A percentile compares a stretch with the other conserved stretches of the same genome.
These are phyloP conservation scores for Ganoderma multipileum DNA, from an alignment of 1,284 basidiomycete genomes.

Conservation along the genomic window DNA sequence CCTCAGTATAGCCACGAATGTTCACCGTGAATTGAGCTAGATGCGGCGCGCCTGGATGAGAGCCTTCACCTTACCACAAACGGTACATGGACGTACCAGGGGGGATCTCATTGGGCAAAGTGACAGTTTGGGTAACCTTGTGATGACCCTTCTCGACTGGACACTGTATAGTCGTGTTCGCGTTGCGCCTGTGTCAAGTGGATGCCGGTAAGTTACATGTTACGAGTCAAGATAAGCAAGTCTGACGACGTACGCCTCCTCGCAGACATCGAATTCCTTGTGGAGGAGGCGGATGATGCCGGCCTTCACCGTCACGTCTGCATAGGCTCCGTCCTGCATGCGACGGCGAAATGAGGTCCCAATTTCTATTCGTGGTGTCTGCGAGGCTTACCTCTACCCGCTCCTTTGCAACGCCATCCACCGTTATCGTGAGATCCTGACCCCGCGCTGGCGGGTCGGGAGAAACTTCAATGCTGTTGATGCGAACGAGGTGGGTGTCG, in stretches of 20 bases:
- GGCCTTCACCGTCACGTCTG: constrained; percentile 87
- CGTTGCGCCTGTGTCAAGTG: constrained; percentile 56
- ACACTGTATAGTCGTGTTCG: constrained; percentile 78
- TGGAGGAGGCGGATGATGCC: constrained; percentile 85
- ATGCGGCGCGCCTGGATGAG: constrained; percentile 7
- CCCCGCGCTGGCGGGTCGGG: constrained; percentile 90
- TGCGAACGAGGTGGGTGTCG: constrained; percentile 54
- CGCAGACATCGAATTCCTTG: constrained; percentile 87
- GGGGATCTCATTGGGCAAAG: constrained; percentile 89
- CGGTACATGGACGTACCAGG: constrained; percentile 58
- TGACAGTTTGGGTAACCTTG: constrained; percentile 79
- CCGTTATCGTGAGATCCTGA: constrained; percentile 82
- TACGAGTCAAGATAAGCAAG: constrained; percentile 1
- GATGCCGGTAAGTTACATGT: constrained; percentile 1
- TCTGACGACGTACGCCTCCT: constrained; percentile 81
- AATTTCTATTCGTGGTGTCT: neutral
- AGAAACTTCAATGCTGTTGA: constrained; percentile 71
- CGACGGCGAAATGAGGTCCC: neutral
- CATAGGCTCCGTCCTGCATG: constrained; percentile 88
- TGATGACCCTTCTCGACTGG: constrained; percentile 79
- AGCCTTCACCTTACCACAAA: neutral
- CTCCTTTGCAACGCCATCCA: constrained; percentile 64
- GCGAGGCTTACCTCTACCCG: constrained; percentile 63
- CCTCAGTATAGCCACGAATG: constrained; percentile 77
- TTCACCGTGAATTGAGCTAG: constrained; percentile 87